Evolutionary conservation across 768 basidiomycete species (phyloP).

Genomic region (Pleurotus djamor): DNA sequence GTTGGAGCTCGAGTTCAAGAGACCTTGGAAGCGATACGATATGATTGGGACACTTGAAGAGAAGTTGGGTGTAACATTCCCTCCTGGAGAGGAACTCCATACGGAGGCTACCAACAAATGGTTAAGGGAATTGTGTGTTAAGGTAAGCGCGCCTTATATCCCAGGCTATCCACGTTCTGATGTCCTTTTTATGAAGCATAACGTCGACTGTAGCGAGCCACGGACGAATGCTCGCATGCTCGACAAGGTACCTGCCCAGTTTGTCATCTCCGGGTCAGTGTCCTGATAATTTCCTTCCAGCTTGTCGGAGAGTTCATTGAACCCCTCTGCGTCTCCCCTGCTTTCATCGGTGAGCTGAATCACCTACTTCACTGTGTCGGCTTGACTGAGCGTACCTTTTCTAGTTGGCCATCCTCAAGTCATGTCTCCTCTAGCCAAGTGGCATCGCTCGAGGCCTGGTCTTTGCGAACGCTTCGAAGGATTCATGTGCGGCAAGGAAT

Average conservation of each 20-base stretch:
- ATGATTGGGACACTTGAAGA: slow-evolving; percentile 97
- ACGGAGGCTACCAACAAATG: slow-evolving; percentile 87
- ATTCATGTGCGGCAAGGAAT: slow-evolving; percentile 97
- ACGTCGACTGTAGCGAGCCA: slow-evolving; percentile 95
- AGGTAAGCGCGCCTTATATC: slow-evolving; percentile 46
- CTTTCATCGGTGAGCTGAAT: slow-evolving; percentile 79
- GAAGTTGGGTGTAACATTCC: slow-evolving; percentile 90
- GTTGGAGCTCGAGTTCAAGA: slow-evolving; percentile 81
- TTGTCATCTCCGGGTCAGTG: background rate
- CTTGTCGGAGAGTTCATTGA: slow-evolving; percentile 99
- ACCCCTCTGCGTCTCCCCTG: slow-evolving; percentile 91
- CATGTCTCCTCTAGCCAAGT: slow-evolving; percentile 99
- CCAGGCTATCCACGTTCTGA: background rate
- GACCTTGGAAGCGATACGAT: slow-evolving; percentile 98
- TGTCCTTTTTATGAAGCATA: slow-evolving; percentile 53
- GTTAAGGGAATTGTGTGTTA: slow-evolving; percentile 77
- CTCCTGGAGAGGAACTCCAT: slow-evolving; percentile 87
- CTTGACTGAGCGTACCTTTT: background rate
- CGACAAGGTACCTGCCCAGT: slow-evolving; percentile 67
- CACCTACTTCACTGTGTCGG: slow-evolving; percentile 2
- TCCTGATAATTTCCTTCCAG: slow-evolving; percentile 27
- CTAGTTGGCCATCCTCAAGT: slow-evolving; percentile 97
- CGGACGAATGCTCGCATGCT: slow-evolving; percentile 92
- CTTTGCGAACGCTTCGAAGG: slow-evolving; percentile 98
- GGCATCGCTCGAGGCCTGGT: slow-evolving; percentile 95